Evolutionary conservation across 495 filamentous ascomycete genomes (phyloP), one percentile per base, ranked within the genome.

Genomic region (Eremomyces bilateralis): DNA sequence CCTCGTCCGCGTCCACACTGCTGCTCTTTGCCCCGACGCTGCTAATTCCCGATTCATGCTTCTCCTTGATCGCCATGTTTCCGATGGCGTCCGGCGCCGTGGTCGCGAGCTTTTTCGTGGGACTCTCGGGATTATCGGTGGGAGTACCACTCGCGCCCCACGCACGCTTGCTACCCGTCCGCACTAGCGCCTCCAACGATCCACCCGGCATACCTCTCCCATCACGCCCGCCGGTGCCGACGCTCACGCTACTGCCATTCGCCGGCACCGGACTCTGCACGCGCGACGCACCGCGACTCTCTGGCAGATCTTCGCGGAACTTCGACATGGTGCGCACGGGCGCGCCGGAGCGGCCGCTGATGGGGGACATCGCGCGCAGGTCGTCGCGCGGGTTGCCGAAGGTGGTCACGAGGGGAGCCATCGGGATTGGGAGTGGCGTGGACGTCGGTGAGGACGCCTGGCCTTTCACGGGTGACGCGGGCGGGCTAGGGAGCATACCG

Each of bases 291-390:
- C 81, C 73, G 5, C 80, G 80, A 13, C 80, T 85, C 44, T 91
- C 83, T 13, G 80, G 81, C 12, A 94, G 66, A 50, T 92, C 82
- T 52, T 94, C 83, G n/a, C 73, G 69, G 60, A 94, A 94, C 31
- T 80, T 84, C 28, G 81, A 91, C 54, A 78, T 77, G 2, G 80
- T 80, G 20, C 81, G 73, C 40, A 71, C 69, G 4, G 82, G 69
- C 1, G 62, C 63, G 10, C 62, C 65, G 5, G 67, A 63, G 22
- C 22, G 44, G 36, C 33, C 32, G 31, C 37, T 42, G 16, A 43
- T 45, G 20, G 30, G 46, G 34, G 33, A 24, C 13, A 2, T 21
- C 17, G 4, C 16, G 21, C 18, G 20, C 25, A 3, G 8, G 16
- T 20, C 4, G 22, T 13, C 15, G 8, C 6, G 6, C 8, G 8